Evolutionary conservation across 345 rosid species (phyloP), one percentile per base, ranked within the genome.

Genomic region (Moricandia moricandioides): DNA sequence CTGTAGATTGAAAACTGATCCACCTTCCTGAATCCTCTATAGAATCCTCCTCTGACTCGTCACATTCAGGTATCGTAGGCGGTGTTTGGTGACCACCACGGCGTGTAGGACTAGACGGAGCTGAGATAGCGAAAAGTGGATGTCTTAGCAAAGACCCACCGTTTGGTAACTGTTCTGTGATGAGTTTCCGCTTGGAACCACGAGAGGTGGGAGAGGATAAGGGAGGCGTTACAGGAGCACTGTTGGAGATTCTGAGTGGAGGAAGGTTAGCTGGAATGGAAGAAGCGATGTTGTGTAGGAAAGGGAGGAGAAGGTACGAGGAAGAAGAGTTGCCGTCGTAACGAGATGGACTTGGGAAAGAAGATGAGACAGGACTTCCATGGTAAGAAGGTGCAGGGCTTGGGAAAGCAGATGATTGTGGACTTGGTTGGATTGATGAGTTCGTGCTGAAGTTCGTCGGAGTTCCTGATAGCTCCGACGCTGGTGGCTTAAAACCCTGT

Each of bases 151-250:
- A 11, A 62, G 90, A 84, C 13, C 62, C 70, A 9, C 59, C 83
- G 60, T 86, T 86, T 3, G 93, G 79, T 39, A 91, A 71, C 30
- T 87, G 85, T 30, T 93, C 92, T 77, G 92, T 81, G 40, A 79
- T 83, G 31, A 87, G 75, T 78, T 88, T 93, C n/a, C 69, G 84
- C 67, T 87, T 90, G 1, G 91, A 83, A 63, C 86, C 86, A 16
- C 88, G 85, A 3, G 91, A 88, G 43, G 89, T 88, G 2, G 98
- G 99, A 66, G 99, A 95, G 3, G 98, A 92, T 1, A 90, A 83
- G 1, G 98, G 99, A 0, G 99, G 99, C 4, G 99, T 95, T n/a
- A 95, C 97, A 2, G 99, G 99, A 0, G 99, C 99, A 8, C 99
- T 95, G 76, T 79, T 95, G 63, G 98, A 95, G 76, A 95, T 90